Evolutionary conservation across 129 eudicot genomes (phyloP).

Genomic region (Pittosporum tobira): DNA sequence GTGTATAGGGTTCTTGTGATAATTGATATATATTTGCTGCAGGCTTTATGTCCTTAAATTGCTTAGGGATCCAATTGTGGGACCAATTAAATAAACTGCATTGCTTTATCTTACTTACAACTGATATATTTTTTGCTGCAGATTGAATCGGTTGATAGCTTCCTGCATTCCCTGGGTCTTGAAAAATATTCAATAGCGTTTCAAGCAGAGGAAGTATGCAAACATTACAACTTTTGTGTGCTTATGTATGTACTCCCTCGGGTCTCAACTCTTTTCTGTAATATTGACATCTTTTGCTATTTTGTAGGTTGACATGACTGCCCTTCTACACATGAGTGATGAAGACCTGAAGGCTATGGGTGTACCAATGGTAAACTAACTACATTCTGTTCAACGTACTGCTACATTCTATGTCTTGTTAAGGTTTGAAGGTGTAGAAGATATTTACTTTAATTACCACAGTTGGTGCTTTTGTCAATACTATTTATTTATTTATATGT

Average conservation of each 20-base stretch:
- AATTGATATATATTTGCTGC: background rate
- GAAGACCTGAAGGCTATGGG: conserved; percentile 90
- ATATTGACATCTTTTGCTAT: background rate
- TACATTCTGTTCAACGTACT: background rate
- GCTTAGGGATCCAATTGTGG: background rate
- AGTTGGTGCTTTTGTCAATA: background rate
- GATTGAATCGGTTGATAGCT: conserved; percentile 75
- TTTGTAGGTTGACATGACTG: conserved; percentile 87
- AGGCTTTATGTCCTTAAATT: background rate
- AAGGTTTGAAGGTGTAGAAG: background rate
- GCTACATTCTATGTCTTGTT: background rate
- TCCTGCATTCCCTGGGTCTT: conserved; percentile 75
- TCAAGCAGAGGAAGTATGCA: conserved; percentile 88
- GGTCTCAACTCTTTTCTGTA: background rate
- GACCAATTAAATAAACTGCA: background rate
- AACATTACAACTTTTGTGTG: conserved; percentile 6
- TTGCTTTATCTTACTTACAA: background rate
- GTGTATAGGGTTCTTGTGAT: background rate
- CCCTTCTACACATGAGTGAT: conserved; percentile 84
- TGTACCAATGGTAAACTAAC: conserved; percentile 76
- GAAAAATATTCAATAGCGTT: conserved; percentile 80
- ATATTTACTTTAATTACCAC: background rate
- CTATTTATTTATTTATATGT: too few species aligned
- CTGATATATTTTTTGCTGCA: conserved; percentile 23
- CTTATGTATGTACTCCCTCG: background rate